Evolutionary conservation across 805 yeast genomes (phyloP), one percentile per base, ranked within the genome.

Genomic region (Cyberlindnera mrakii): DNA sequence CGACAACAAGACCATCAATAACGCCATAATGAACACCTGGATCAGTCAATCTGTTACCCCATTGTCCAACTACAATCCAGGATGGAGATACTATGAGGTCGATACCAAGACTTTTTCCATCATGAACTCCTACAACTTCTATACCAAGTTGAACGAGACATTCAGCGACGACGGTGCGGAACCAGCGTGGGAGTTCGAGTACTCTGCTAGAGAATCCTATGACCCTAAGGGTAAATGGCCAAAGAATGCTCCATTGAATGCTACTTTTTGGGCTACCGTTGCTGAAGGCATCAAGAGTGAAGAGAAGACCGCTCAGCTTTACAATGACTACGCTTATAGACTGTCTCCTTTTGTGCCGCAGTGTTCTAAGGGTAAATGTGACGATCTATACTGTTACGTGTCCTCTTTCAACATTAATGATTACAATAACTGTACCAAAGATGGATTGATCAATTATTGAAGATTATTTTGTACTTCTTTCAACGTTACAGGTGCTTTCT

Each of bases 71-170:
- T 70, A 74, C 50, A 82, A 82, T 58, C 90, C 90, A 6, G 72
- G 80, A 17, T 82, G 86, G 84, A 73, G 85, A 58, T 81, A 80
- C 63, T 83, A 82, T 54, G 78, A 77, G 50, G 80, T 82, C 42
- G 87, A 82, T 57, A 63, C 72, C 18, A 61, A 72, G 49, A 72
- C 85, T 6, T 80, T 79, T 64, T 74, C 74, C 49, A 66, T 82
- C 45, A 68, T 79, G 71, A 78, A 82, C 54, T 67, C 80, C 3
- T 71, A 60, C 63, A 80, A 79, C 53, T 79, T 70, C 62, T 80
- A 71, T 59, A 70, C 82, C n/a, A 68, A 68, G 46, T 69, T 83
- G 50, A 78, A 80, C 55, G 75, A 72, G 37, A 78, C 84, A 13
- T 77, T 72, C 55, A 58, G 59, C 39, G 72, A 71, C 43, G 71